Evolutionary conservation across 805 yeast genomes (phyloP), one percentile per base, ranked within the genome.

Genomic region (Pichia cabralensis): DNA sequence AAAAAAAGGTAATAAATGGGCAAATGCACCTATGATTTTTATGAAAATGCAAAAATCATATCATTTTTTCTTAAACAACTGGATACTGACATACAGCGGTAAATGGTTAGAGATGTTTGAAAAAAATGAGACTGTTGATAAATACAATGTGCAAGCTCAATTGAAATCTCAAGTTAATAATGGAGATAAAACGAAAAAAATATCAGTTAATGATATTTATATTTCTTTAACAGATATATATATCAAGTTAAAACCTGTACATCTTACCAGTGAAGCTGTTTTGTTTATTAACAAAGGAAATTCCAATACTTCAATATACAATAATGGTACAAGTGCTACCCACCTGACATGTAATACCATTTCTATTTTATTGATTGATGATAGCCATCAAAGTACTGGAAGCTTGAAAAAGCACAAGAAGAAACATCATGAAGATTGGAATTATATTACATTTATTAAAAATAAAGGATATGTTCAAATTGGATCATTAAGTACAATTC

Each of bases 321-420:
- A 38, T 16, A 42, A 46, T 25, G 63, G 50, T 9, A 44, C 40
- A 17, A 35, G 41, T 2, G 40, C 34, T 16, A 18, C 42, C 7
- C 50, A 48, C n/a, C 31, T 47, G 2, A 66, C 76, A 0, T 50
- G 79, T 7, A 63, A 77, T 29, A 63, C 69, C 5, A 50, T 75
- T 0, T 55, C 68, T 0, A 33, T 80, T 4, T 53, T 78, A 9
- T 51, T 85, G 22, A 74, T 81, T 31, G 95, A 85, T 56, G 92
- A 84, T 45, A 39, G 45, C 3, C 32, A 45, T 0, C 64, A 64
- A 31, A 48, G 65, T 14, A 56, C 52, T 23, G 43, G 46, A 15
- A 56, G 55, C 18, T 3, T 8, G 2, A 28, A 28, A 7, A 28
- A 12, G 8, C 47, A 43, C 13, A 48, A 47, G 37, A 35, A 33